phyloP scores from a whole-genome alignment of 768 basidiomycete genomes.

The Lactarius psammicola region DNA sequence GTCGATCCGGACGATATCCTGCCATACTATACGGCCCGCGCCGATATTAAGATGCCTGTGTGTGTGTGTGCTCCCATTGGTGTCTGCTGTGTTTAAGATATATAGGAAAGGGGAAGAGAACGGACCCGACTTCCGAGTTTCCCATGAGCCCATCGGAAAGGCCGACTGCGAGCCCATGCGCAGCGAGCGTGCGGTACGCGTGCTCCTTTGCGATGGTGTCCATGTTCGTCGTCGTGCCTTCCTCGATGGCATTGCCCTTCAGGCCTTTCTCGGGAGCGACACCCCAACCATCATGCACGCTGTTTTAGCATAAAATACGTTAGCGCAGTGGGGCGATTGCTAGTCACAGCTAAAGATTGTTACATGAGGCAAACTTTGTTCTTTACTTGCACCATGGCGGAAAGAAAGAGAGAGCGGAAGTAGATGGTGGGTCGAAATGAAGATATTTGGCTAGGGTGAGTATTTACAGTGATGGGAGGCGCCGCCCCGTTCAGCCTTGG shows the following conservation, averaged over 20 bases:
- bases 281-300: slow-evolving; percentile 98
- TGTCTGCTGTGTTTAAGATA: too few species aligned
- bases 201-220: slow-evolving; percentile 78
- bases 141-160: slow-evolving; percentile 95
- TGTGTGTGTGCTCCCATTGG: neutral
- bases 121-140: slow-evolving; percentile 95
- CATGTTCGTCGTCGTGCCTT: slow-evolving; percentile 85
- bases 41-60: slow-evolving; percentile 94
- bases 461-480: too few species aligned
- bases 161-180: slow-evolving; percentile 91
- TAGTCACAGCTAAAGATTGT: slow-evolving; percentile 31
- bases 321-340: neutral
- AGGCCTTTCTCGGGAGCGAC: slow-evolving; percentile 62
- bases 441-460: too few species aligned
- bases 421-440: slow-evolving; percentile 3
- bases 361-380: slow-evolving; percentile 93
- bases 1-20: slow-evolving; percentile 95
- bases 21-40: slow-evolving; percentile 94
- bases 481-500: too few species aligned
- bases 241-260: slow-evolving; percentile 87
- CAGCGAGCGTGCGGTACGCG: slow-evolving; percentile 67
- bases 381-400: slow-evolving; percentile 55
- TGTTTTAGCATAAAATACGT: slow-evolving; percentile 33
- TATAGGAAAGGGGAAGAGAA: too few species aligned
- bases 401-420: neutral